Evolutionary conservation across 768 basidiomycete genomes (phyloP).

Genomic region (Serendipita sp.): DNA sequence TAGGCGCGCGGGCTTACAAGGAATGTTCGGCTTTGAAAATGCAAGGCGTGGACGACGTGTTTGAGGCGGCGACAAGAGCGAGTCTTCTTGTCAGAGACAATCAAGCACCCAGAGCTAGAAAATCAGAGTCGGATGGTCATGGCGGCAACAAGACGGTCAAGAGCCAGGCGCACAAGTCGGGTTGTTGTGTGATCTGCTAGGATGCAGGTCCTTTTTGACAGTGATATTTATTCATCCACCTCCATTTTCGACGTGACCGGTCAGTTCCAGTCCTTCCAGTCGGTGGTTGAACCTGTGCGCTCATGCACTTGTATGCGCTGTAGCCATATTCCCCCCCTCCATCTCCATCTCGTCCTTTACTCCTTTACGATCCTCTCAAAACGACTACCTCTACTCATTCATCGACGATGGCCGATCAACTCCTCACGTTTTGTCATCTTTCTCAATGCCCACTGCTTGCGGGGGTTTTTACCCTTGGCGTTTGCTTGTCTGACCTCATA

Average conservation of each 20-base stretch:
- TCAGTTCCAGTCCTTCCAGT: too few relatives aligned
- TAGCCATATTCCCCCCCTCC: too few relatives aligned
- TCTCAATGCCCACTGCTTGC: background rate
- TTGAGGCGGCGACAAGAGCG: constrained; percentile 90
- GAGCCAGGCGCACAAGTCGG: constrained; percentile 23
- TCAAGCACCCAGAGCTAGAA: constrained; percentile 25
- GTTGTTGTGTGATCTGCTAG: constrained; percentile 56
- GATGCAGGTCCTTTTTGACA: background rate
- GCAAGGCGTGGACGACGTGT: constrained; percentile 90
- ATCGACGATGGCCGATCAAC: background rate
- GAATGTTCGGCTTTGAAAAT: constrained; percentile 85
- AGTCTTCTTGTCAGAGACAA: constrained; percentile 78
- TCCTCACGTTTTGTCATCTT: background rate
- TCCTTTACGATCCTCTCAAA: too few relatives aligned
- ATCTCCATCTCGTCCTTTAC: too few relatives aligned
- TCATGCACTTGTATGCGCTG: too few relatives aligned
- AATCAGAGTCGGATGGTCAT: constrained; percentile 22
- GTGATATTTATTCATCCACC: too few relatives aligned
- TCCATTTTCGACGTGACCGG: too few relatives aligned
- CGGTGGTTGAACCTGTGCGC: too few relatives aligned
- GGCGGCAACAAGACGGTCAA: constrained; percentile 19
- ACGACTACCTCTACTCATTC: too few relatives aligned
- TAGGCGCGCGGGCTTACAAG: constrained; percentile 87
- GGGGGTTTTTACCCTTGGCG: background rate
- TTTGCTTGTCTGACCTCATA: too few relatives aligned